phyloP scores from a whole-genome alignment of 1,284 basidiomycete species.

The Clitocybe nebularis region DNA sequence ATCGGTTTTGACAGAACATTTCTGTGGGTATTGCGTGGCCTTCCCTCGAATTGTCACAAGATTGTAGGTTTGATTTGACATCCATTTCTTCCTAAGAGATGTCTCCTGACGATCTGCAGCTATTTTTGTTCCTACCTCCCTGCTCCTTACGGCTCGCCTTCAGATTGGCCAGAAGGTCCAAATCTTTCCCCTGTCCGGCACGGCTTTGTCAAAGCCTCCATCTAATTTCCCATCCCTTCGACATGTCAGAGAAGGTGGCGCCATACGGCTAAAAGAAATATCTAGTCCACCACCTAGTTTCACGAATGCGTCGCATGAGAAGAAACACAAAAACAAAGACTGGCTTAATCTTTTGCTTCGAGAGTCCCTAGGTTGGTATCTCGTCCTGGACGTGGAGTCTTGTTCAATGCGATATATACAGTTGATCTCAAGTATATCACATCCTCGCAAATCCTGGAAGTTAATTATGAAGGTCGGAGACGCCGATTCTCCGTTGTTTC shows the following conservation, averaged over 20 bases:
- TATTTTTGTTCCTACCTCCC: conserved; percentile 49
- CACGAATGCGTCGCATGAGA: conserved; percentile 24
- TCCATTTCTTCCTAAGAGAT: conserved; percentile 16
- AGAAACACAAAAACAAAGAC: conserved; percentile 50
- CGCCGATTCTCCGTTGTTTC: conserved; percentile 53
- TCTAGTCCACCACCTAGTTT: conserved; percentile 10
- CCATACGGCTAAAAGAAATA: conserved; percentile 50
- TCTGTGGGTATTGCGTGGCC: conserved; percentile 72
- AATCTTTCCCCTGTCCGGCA: conserved; percentile 44
- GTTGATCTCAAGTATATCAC: conserved; percentile 76
- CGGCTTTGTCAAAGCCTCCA: conserved; percentile 30
- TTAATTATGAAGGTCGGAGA: conserved; percentile 57
- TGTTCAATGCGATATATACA: conserved; percentile 24
- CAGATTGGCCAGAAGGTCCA: conserved; percentile 41
- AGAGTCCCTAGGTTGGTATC: conserved; percentile 54
- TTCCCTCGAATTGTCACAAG: conserved; percentile 50
- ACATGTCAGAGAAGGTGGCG: conserved; percentile 44
- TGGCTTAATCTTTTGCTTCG: conserved; percentile 65
- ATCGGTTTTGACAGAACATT: conserved; percentile 40
- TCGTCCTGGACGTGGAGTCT: conserved; percentile 4
- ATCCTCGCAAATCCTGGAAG: conserved; percentile 54
- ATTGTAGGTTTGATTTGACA: conserved; percentile 40
- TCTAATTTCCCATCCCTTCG: conserved; percentile 46
- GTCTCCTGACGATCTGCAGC: conserved; percentile 33
- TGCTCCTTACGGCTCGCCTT: conserved; percentile 58